Percentiles rank a stretch among this genome's conserved stretches.
Conservation (phyloP, 306 rosid genomes). For the Boehmeria nivea region DNA sequence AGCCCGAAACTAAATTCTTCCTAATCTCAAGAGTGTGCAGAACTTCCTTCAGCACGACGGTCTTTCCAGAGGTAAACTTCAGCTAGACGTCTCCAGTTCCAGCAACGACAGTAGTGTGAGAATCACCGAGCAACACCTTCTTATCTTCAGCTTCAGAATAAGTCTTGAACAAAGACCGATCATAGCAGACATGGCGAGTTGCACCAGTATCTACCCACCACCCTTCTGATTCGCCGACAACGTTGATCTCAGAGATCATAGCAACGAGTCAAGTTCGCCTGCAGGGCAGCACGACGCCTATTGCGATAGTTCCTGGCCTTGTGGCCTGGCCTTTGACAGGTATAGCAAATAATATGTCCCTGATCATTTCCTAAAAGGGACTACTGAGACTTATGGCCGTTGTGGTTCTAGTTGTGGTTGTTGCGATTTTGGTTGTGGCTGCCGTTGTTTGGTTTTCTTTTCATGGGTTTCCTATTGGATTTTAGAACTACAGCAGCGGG, state of each 20-base stretch:
- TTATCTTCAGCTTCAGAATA: not conserved
- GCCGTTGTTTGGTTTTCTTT: not conserved
- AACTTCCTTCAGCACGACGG: not conserved
- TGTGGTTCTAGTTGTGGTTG: too few species aligned
- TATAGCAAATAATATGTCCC: not conserved
- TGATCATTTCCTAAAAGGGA: not conserved
- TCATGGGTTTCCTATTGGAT: not conserved
- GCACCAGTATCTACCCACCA: not conserved
- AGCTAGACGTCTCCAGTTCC: constrained; percentile 4
- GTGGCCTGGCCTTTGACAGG: not conserved
- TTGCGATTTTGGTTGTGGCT: not conserved
- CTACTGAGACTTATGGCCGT: not conserved
- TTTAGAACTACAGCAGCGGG: not conserved
- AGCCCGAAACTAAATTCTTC: constrained; percentile 3
- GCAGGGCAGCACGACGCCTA: not conserved
- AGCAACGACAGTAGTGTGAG: constrained; percentile 10
- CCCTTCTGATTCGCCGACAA: not conserved
- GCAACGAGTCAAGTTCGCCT: not conserved
- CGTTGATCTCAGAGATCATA: not conserved
- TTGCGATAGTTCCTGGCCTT: not conserved
- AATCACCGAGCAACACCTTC: constrained; percentile 10
- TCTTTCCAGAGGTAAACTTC: constrained; percentile 12
- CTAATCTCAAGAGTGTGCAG: constrained; percentile 1
- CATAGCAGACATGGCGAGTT: not conserved
- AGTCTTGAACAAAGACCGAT: not conserved